Base-by-base conservation (phyloP, 805 yeast species). In the Debaryomyces maramus region DNA sequence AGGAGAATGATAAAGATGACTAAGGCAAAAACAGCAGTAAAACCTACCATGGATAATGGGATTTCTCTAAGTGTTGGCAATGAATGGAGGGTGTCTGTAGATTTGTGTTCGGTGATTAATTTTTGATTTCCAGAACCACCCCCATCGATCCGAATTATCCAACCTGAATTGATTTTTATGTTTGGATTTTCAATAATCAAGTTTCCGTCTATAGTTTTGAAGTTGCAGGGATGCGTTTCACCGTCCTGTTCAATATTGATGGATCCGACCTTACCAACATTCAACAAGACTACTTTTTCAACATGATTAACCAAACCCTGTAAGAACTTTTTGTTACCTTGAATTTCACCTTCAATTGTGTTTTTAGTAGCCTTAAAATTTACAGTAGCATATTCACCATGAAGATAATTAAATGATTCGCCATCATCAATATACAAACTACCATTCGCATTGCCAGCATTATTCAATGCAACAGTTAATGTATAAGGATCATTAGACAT, bases 401-500 rank as follows among this genome's bases (percentile, higher is more conserved):
- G 48, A 22, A 58, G 41, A 55, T 80, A 80, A 32, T 69, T 75
- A 49, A 75, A 86, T 0, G 90, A 72, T 50, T 82, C 85, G 11
- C 95, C 96, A 60, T 90, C 98, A 58, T 90, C 98, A 26, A 85
- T 61, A 58, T 89, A 90, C 22, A 90, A 57, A 13, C 64, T 59
- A 2, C 86, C 85, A 0, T 60, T 59, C 0, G 90, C 88, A 5
- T 51, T 47, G 1, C 81, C 82, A 2, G 63, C 50, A 2, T 54
- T 48, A 40, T 70, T 70, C 8, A 82, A 70, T 0, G 86, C 87
- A 31, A 90, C 63, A 2, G 83, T 71, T 26, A 90, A 52, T 0
- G 95, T 85, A 57, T 81, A 88, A 3, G 97, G 96, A 57, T 90
- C 98, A 46, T 73, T 64, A 18, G 57, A 66, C 91, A 85, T 87